Conservation (phyloP, 208 protist genomes). For the Trypanosoma theileri region DNA sequence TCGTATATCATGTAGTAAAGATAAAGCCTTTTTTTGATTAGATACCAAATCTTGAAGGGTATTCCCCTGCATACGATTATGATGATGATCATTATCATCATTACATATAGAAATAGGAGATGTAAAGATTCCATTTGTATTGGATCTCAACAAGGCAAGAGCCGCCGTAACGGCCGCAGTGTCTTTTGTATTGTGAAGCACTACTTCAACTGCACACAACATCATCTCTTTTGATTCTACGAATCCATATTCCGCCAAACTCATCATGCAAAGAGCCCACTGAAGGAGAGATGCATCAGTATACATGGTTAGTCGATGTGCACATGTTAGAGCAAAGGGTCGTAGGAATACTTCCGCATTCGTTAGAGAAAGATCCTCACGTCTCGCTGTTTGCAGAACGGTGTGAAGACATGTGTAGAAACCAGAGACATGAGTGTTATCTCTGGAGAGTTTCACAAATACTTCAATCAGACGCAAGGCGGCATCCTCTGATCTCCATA, state of each 20-base stretch:
- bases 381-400: slow-evolving; percentile 18
- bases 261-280: slow-evolving; percentile 22
- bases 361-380: slow-evolving; percentile 6
- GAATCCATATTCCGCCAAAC: background rate
- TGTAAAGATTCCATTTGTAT: too few species aligned
- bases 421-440: slow-evolving; percentile 39
- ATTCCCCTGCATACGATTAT: too few species aligned
- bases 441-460: slow-evolving; percentile 8
- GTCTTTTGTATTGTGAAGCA: slow-evolving; percentile 33
- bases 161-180: slow-evolving; percentile 41
- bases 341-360: background rate
- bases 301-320: slow-evolving; percentile 30
- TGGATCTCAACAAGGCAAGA: slow-evolving; percentile 42
- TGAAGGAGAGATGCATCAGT: slow-evolving; percentile 45
- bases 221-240: background rate
- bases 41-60: too few species aligned
- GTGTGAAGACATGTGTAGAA: slow-evolving; percentile 44
- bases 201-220: slow-evolving; percentile 1
- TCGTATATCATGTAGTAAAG: too few species aligned
- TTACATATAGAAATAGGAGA: too few species aligned
- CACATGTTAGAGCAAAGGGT: slow-evolving; percentile 8
- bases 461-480: slow-evolving; percentile 5
- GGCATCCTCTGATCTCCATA: background rate
- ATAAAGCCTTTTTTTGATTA: too few species aligned
- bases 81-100: too few species aligned